phyloP scores from a whole-genome alignment of 2,329 filamentous ascomycete genomes.

The Raffaelea arxii region DNA sequence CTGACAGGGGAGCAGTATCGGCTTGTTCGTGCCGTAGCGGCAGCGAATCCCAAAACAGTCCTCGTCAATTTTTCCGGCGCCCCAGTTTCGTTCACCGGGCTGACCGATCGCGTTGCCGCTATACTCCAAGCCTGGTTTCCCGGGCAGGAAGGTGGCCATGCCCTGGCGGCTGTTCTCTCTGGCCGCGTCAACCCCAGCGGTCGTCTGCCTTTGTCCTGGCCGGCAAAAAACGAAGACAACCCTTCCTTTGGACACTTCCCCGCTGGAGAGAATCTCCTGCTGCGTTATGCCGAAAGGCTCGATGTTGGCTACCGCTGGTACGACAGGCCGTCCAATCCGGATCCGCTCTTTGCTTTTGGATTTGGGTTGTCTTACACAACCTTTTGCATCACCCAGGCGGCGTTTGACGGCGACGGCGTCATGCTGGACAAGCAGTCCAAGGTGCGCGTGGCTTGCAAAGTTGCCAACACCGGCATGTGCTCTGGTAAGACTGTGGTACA shows the following conservation, averaged over 20 bases:
- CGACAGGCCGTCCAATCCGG: constrained; percentile 43
- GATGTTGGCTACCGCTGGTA: constrained; percentile 76
- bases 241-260: constrained; percentile 68
- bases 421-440: too few relatives aligned
- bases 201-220: constrained; percentile 58
- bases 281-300: constrained; percentile 71
- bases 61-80: constrained; percentile 61
- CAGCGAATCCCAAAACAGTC: constrained; percentile 54
- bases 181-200: constrained; percentile 56
- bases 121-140: constrained; percentile 64
- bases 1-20: not conserved
- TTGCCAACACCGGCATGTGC: too few relatives aligned
- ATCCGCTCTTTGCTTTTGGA: constrained; percentile 65
- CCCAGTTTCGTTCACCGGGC: constrained; percentile 64
- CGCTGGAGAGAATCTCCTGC: too few relatives aligned
- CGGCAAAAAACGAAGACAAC: constrained; percentile 55
- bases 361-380: constrained; percentile 70
- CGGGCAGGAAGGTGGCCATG: constrained; percentile 59
- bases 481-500: too few relatives aligned
- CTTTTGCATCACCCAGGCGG: too few relatives aligned
- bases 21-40: constrained; percentile 29
- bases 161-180: constrained; percentile 56
- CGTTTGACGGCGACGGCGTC: too few relatives aligned
- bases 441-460: too few relatives aligned
- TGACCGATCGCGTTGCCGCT: constrained; percentile 48